Evolutionary conservation across 2,329 filamentous ascomycete species (phyloP).

Genomic region (Coccinonectria pachysandricola): DNA sequence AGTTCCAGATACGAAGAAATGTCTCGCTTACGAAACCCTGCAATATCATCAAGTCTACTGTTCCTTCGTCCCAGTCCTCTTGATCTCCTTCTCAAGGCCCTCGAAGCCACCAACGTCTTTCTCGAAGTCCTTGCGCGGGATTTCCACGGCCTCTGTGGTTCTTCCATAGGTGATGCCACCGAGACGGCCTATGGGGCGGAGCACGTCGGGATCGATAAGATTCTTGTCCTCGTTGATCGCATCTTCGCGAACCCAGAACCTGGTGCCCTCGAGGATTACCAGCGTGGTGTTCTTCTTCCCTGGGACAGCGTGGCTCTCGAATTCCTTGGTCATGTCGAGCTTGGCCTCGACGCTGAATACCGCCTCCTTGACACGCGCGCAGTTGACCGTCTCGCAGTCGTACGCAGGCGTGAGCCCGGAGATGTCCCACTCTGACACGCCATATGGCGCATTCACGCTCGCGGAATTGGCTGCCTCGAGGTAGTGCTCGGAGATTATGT

Average conservation of each 20-base stretch:
- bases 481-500: constrained; percentile 77
- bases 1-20: too few species aligned
- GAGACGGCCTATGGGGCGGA: constrained; percentile 66
- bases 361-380: constrained; percentile 69
- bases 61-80: too few species aligned
- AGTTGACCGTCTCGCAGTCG: constrained; percentile 53
- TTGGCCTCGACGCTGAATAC: constrained; percentile 76
- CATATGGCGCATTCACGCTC: constrained; percentile 66
- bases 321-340: constrained; percentile 65
- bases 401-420: constrained; percentile 63
- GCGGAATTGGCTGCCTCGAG: constrained; percentile 82
- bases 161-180: constrained; percentile 82
- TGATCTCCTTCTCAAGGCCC: constrained; percentile 32
- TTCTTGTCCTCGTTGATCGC: constrained; percentile 70
- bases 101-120: constrained; percentile 43
- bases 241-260: constrained; percentile 86
- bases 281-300: constrained; percentile 68
- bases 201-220: constrained; percentile 62
- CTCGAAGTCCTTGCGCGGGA: constrained; percentile 52
- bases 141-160: constrained; percentile 58
- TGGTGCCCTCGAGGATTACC: constrained; percentile 69
- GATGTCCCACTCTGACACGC: constrained; percentile 68
- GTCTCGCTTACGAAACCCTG: too few species aligned
- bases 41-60: too few species aligned
- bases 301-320: constrained; percentile 58